Conservation (phyloP, 768 basidiomycete species). For the Porpolomopsis calyptriformis region DNA sequence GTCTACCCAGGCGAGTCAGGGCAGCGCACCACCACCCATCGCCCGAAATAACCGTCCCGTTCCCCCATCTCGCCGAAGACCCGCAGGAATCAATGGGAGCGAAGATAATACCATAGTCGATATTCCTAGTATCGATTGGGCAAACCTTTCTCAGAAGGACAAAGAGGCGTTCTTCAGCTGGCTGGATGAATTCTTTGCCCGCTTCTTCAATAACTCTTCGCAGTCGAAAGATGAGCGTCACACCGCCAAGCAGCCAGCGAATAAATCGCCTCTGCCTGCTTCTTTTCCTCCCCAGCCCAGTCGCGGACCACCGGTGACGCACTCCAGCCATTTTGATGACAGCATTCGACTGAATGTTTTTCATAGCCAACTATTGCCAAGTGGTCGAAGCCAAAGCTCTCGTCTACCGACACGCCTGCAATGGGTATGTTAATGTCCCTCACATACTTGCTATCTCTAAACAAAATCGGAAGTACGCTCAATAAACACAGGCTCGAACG, state of each 20-base stretch:
- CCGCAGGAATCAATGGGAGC: neutral
- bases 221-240: neutral
- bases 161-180: slow-evolving; percentile 66
- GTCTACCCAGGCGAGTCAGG: neutral
- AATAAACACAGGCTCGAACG: slow-evolving; percentile 8
- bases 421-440: neutral
- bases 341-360: neutral
- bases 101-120: too few species aligned
- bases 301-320: slow-evolving; percentile 5
- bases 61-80: neutral
- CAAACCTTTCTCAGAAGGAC: slow-evolving; percentile 53
- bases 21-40: neutral
- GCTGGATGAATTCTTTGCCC: slow-evolving; percentile 73
- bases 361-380: slow-evolving; percentile 2
- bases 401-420: neutral
- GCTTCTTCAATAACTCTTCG: slow-evolving; percentile 23
- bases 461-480: neutral
- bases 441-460: neutral
- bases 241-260: neutral
- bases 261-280: neutral
- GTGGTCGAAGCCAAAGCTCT: neutral
- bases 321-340: neutral
- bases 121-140: slow-evolving; percentile 48
- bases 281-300: neutral
- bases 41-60: neutral